Conservation (phyloP, 2,329 filamentous ascomycete genomes). For the Apiospora saccharicola region DNA sequence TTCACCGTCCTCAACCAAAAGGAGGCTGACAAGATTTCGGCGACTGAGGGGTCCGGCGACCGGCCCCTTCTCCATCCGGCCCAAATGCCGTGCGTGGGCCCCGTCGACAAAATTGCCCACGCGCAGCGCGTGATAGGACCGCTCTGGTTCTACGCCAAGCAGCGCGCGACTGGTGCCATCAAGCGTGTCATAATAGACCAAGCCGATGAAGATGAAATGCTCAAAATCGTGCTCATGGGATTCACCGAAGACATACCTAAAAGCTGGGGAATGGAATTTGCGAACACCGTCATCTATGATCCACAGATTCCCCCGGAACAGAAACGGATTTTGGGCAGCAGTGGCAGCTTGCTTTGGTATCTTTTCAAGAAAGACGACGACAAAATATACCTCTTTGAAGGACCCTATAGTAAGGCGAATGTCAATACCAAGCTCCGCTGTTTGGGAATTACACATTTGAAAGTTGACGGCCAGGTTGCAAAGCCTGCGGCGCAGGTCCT, state of each 20-base stretch:
- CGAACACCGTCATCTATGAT: not conserved
- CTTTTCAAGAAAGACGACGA: not conserved
- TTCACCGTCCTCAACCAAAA: constrained; percentile 36
- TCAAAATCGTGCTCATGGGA: constrained; percentile 30
- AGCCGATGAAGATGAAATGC: not conserved
- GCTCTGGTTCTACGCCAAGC: constrained; percentile 64
- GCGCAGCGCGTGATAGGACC: constrained; percentile 68
- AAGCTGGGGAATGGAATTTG: not conserved
- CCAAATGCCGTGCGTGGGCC: not conserved
- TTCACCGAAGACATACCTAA: not conserved
- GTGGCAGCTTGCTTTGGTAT: not conserved
- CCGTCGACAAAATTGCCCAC: constrained; percentile 49
- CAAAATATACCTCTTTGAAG: not conserved
- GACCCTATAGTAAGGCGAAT: not conserved
- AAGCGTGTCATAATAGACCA: constrained; percentile 51
- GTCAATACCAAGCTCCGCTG: not conserved
- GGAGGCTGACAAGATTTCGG: not conserved
- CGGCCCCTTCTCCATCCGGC: not conserved
- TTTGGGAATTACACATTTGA: not conserved
- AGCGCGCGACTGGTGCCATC: constrained; percentile 23
- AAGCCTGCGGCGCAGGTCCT: constrained; percentile 40
- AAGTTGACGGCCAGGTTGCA: constrained; percentile 44
- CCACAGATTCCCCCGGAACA: not conserved
- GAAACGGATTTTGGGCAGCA: not conserved
- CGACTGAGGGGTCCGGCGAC: not conserved